Percentiles rank a stretch among this genome's conserved stretches.
phyloP scores from a whole-genome alignment of 2,329 filamentous ascomycete genomes.

The Tolypocladium ovalisporum region DNA sequence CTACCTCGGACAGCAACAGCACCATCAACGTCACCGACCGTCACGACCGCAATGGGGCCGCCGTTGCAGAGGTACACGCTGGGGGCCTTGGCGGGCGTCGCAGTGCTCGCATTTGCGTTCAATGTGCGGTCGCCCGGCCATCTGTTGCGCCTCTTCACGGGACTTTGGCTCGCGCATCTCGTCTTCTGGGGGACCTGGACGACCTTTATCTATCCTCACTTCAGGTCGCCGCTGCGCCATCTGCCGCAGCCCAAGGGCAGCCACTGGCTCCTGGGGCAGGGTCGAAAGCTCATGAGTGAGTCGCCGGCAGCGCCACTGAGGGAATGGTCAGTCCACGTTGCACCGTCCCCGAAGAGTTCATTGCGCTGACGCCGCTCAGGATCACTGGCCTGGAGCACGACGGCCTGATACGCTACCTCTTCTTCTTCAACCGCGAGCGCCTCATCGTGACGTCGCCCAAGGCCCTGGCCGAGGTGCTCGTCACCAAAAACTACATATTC shows the following conservation, averaged over 20 bases:
- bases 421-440: slow-evolving; percentile 51
- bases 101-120: slow-evolving; percentile 8
- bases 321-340: slow-evolving; percentile 30
- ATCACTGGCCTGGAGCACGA: slow-evolving; percentile 51
- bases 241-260: slow-evolving; percentile 32
- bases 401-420: slow-evolving; percentile 57
- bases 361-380: slow-evolving; percentile 30
- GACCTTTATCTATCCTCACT: slow-evolving; percentile 35
- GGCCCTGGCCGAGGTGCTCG: slow-evolving; percentile 58
- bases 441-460: slow-evolving; percentile 52
- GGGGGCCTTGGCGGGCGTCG: slow-evolving; percentile 12
- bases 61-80: slow-evolving; percentile 13
- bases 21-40: neutral
- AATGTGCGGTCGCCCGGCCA: slow-evolving; percentile 16
- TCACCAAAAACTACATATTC: slow-evolving; percentile 60
- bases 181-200: slow-evolving; percentile 27
- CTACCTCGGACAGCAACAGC: neutral
- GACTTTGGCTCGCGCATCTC: slow-evolving; percentile 23
- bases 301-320: slow-evolving; percentile 33
- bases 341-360: neutral
- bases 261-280: slow-evolving; percentile 39
- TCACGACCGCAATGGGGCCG: slow-evolving; percentile 8
- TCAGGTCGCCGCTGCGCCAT: slow-evolving; percentile 37
- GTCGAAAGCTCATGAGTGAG: slow-evolving; percentile 22
- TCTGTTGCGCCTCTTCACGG: slow-evolving; percentile 22